phyloP scores from a whole-genome alignment of 495 filamentous ascomycete genomes.

The Haplographium delicatum region DNA sequence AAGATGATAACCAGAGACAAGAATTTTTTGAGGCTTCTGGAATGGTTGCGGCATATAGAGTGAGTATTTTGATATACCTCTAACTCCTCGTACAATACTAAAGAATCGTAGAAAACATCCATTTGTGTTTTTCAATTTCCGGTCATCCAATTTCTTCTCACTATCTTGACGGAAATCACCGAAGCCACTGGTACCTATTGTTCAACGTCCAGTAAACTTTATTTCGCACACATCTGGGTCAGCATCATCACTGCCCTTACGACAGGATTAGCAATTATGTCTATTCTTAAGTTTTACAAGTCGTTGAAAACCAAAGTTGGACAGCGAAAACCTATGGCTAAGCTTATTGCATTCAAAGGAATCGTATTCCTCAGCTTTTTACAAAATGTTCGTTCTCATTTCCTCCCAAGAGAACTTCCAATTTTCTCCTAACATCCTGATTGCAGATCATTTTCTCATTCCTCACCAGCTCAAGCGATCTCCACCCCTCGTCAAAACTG shows the following conservation, averaged over 20 bases:
- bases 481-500: conserved; percentile 61
- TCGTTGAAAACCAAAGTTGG: conserved; percentile 12
- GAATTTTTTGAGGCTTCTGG: conserved; percentile 59
- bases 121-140: conserved; percentile 27
- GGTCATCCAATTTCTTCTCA: conserved; percentile 19
- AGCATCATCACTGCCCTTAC: conserved; percentile 15
- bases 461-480: background rate
- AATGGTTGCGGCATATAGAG: background rate
- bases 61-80: background rate
- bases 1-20: conserved; percentile 73
- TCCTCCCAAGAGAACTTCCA: too few relatives aligned
- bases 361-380: conserved; percentile 25
- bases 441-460: conserved; percentile 26
- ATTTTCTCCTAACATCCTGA: background rate
- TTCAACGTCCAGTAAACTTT: conserved; percentile 63
- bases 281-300: conserved; percentile 24
- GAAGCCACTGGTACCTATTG: conserved; percentile 67
- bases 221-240: conserved; percentile 72
- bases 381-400: conserved; percentile 25
- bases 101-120: conserved; percentile 11
- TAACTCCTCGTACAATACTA: background rate
- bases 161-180: conserved; percentile 61
- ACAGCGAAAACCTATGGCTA: conserved; percentile 13
- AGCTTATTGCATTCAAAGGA: conserved; percentile 27
- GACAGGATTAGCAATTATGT: conserved; percentile 18